Evolutionary conservation across 2,329 filamentous ascomycete genomes (phyloP).

Genomic region (Aspergillus aculeatus): DNA sequence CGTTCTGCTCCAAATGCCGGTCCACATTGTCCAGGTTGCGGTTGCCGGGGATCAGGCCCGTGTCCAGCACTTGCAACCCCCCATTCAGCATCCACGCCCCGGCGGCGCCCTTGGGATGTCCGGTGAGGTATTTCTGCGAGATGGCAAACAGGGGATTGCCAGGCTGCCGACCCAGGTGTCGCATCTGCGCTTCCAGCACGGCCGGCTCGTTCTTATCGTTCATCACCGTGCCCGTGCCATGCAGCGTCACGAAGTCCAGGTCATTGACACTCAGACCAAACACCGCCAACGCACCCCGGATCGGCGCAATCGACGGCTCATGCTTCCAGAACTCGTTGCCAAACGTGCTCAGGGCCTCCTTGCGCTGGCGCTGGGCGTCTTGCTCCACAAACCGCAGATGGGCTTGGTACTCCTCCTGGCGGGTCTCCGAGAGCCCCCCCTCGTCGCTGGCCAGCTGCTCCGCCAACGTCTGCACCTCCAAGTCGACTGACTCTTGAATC

Average conservation of each 20-base stretch:
- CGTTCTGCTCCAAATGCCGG: constrained; percentile 87
- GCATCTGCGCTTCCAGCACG: constrained; percentile 88
- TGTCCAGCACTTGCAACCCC: constrained; percentile 87
- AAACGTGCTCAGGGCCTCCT: not conserved
- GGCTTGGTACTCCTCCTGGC: no score
- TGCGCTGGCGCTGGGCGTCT: not conserved
- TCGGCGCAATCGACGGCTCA: not conserved
- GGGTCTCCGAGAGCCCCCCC: not conserved
- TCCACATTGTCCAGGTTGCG: constrained; percentile 96
- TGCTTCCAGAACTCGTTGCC: not conserved
- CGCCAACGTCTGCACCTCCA: no score
- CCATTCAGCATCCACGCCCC: constrained; percentile 99
- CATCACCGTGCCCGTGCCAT: constrained; percentile 92
- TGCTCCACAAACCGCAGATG: not conserved
- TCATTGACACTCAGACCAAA: constrained; percentile 58
- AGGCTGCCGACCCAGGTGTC: constrained; percentile 86
- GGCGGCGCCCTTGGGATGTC: constrained; percentile 94
- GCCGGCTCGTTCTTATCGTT: constrained; percentile 99
- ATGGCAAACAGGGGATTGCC: constrained; percentile 89
- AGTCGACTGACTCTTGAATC: no score
- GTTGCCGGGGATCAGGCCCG: constrained; percentile 87
- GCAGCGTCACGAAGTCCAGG: constrained; percentile 88
- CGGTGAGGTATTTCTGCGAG: constrained; percentile 97
- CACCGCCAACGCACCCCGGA: not conserved
- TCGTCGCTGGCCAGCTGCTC: no score